Conservation (phyloP, 345 rosid genomes). For the Odontarrhena argentea region DNA sequence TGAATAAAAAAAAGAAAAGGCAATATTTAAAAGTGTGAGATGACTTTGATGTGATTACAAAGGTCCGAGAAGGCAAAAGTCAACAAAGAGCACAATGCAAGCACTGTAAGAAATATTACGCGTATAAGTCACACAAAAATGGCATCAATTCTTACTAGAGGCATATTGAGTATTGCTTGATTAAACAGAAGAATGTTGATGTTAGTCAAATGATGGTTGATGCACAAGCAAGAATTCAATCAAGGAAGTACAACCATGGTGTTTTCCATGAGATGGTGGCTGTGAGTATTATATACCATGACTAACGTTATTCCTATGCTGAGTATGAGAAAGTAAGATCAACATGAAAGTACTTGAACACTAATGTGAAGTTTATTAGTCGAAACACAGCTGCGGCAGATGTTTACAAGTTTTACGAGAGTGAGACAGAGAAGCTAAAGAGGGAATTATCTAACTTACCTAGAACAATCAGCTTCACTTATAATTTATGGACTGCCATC, state of each 20-base stretch:
- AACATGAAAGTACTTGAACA: neutral
- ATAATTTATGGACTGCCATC: too few relatives aligned
- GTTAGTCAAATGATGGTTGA: too few relatives aligned
- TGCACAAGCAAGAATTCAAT: neutral
- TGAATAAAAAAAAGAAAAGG: too few relatives aligned
- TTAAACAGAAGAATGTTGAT: too few relatives aligned
- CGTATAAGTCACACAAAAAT: too few relatives aligned
- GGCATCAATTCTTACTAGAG: too few relatives aligned
- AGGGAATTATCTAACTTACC: neutral
- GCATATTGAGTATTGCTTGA: too few relatives aligned
- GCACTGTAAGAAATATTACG: too few relatives aligned
- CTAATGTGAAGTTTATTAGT: neutral
- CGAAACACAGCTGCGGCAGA: neutral
- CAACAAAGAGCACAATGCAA: too few relatives aligned
- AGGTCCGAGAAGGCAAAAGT: too few relatives aligned
- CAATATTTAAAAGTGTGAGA: too few relatives aligned
- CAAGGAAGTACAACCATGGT: neutral
- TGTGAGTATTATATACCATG: neutral
- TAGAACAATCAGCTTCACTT: neutral
- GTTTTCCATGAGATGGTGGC: neutral
- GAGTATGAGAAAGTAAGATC: neutral
- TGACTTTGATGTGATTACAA: too few relatives aligned
- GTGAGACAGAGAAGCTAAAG: neutral
- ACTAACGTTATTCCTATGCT: neutral
- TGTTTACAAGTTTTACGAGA: neutral